These are phyloP conservation scores for Mycena venus DNA, from an alignment of 768 basidiomycete species.

Conservation along the genomic window DNA sequence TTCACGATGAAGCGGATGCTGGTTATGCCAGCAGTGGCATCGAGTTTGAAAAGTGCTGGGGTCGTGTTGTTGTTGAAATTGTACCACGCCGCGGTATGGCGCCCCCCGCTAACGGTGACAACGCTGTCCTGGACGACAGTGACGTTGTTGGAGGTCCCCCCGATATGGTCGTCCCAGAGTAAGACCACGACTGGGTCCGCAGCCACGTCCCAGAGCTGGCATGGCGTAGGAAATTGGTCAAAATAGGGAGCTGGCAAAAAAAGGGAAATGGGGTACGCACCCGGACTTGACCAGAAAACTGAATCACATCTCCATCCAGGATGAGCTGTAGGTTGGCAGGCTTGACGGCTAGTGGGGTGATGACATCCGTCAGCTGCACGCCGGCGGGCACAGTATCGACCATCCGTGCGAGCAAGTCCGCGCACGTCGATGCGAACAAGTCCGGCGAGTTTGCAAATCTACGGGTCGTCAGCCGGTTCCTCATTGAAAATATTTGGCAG, in stretches of 20 bases:
- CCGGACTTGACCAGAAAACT: background rate
- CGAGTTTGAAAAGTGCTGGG: background rate
- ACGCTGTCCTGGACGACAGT: background rate
- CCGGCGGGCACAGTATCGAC: constrained; percentile 13
- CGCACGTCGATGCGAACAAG: background rate
- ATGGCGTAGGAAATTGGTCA: background rate
- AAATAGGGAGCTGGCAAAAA: background rate
- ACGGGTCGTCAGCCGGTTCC: background rate
- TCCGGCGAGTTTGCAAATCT: too few species aligned
- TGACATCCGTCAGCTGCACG: constrained; percentile 17
- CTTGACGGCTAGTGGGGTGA: constrained; percentile 15
- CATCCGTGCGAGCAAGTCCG: constrained; percentile 11
- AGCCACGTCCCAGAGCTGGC: background rate
- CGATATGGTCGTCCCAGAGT: constrained; percentile 3
- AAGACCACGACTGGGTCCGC: background rate
- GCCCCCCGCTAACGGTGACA: background rate
- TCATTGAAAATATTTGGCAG: too few species aligned
- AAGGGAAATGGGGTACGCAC: background rate
- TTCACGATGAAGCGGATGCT: background rate
- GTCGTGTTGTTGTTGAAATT: background rate
- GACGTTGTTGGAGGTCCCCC: background rate
- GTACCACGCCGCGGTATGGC: background rate
- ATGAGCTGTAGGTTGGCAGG: background rate
- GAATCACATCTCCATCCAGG: background rate
- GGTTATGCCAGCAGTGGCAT: background rate